Base-by-base conservation (phyloP, 345 rosid species). In the Acer saccharum region DNA sequence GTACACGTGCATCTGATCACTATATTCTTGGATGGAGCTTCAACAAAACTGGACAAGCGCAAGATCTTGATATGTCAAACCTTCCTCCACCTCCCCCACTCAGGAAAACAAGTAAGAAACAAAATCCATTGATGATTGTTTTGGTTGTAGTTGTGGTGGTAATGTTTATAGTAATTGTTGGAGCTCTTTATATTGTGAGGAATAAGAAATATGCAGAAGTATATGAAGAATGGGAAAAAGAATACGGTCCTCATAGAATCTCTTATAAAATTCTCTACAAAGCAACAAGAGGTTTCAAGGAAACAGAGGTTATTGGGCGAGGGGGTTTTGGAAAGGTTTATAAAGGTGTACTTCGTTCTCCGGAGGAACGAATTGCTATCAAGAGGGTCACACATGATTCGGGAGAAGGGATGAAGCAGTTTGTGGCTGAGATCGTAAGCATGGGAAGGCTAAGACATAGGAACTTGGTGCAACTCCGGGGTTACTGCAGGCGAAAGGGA, bases 1-100 rank as follows among this genome's bases (percentile, higher is more conserved):
- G 93, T 6, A 72, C 87, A 1, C 64, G 83, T 10, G 8, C 68
- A 25, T 83, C 88, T 41, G 58, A 81, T 23, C 94, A 91, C 3
- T 77, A 84, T 21, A 68, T 91, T 43, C 75, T 86, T 25, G 93
- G 97, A 52, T 92, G 95, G 94, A 93, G 94, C 77, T 93, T 84
- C 77, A 85, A 41, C 63, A 76, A 61, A 44, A 90, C 81, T 18
- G 93, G 89, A 39, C 80, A 79, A 80, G 89, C 89, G 41, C 25
- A 82, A 27, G 81, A 76, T 25, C 80, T 93, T 12, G 70, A 79
- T 18, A 74, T 85, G 10, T 86, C 90, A 11, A 80, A 77, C 73
- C 90, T 93, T 71, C 94, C 96, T n/a, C 66, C 62, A 23, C 84
- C 85, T 85, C 92, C 94, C 8, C 68, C 39, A 2, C 75, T 17